These are phyloP conservation scores for Blastocystis sp. DNA, from an alignment of 352 stramenopile genomes.

Conservation along the genomic window DNA sequence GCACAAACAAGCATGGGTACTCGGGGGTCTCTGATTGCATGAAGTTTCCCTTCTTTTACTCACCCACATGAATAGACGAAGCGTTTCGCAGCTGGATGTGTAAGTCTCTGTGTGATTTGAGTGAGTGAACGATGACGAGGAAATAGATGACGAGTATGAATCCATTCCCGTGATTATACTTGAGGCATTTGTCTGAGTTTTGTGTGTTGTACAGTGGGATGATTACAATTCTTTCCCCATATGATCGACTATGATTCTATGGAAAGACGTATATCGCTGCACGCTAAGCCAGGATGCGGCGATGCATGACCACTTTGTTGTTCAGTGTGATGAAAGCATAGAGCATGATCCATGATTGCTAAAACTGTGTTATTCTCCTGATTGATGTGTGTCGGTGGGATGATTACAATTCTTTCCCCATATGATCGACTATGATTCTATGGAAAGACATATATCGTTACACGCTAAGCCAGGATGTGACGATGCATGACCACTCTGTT, in stretches of 20 bases:
- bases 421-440: slow-evolving; percentile 70
- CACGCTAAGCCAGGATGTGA: slow-evolving; percentile 69
- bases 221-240: slow-evolving; percentile 70
- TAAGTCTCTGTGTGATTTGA: neutral
- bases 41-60: slow-evolving; percentile 63
- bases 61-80: slow-evolving; percentile 27
- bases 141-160: slow-evolving; percentile 63
- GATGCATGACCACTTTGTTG: slow-evolving; percentile 66
- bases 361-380: slow-evolving; percentile 70
- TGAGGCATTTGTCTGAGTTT: slow-evolving; percentile 61
- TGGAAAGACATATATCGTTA: slow-evolving; percentile 66
- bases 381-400: slow-evolving; percentile 57
- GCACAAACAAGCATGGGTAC: slow-evolving; percentile 50
- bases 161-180: slow-evolving; percentile 52
- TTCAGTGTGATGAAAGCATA: slow-evolving; percentile 60
- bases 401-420: slow-evolving; percentile 70
- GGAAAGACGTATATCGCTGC: slow-evolving; percentile 63
- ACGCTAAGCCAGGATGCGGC: slow-evolving; percentile 68
- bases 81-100: neutral
- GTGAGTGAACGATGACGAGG: slow-evolving; percentile 17
- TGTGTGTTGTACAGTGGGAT: slow-evolving; percentile 47
- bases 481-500: slow-evolving; percentile 63
- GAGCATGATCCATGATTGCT: slow-evolving; percentile 67
- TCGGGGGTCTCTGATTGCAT: slow-evolving; percentile 30
- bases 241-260: slow-evolving; percentile 70